Conservation (phyloP, 108 stramenopile species). For the Skeletonema costatum region DNA sequence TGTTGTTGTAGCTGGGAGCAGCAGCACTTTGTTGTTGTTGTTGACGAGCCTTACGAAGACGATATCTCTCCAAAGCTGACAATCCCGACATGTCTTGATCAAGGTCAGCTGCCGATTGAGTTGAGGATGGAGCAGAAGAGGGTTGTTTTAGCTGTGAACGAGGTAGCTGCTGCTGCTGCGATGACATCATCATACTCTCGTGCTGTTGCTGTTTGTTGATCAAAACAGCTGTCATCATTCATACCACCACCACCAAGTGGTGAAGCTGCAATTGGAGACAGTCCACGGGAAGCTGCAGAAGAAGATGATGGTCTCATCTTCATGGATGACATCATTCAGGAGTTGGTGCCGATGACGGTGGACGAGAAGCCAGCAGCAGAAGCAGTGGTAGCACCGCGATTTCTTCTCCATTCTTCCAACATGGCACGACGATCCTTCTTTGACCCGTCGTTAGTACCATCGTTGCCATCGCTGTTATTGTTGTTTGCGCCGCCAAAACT, state of each 20-base stretch:
- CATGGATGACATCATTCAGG: background rate
- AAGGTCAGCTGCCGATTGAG: background rate
- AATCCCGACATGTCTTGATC: constrained; percentile 36
- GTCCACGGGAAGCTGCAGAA: background rate
- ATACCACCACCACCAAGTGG: background rate
- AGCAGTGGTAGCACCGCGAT: background rate
- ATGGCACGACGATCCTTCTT: constrained; percentile 69
- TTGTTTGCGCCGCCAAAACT: constrained; percentile 17
- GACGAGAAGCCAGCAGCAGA: background rate
- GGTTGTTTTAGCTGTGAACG: constrained; percentile 7
- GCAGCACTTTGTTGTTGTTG: background rate
- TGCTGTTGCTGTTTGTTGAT: background rate
- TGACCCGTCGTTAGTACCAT: constrained; percentile 4
- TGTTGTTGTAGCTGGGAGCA: background rate
- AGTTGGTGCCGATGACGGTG: background rate
- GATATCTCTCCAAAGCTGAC: constrained; percentile 34
- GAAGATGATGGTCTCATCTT: background rate
- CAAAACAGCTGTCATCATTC: background rate
- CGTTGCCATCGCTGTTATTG: background rate
- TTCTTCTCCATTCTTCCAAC: constrained; percentile 76
- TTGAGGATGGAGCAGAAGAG: constrained; percentile 1
- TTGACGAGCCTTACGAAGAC: constrained; percentile 11
- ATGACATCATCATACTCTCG: background rate
- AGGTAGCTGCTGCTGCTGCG: background rate
- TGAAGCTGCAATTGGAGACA: background rate